Conservation (phyloP, 805 yeast species). For the Clavispora phyllophila region DNA sequence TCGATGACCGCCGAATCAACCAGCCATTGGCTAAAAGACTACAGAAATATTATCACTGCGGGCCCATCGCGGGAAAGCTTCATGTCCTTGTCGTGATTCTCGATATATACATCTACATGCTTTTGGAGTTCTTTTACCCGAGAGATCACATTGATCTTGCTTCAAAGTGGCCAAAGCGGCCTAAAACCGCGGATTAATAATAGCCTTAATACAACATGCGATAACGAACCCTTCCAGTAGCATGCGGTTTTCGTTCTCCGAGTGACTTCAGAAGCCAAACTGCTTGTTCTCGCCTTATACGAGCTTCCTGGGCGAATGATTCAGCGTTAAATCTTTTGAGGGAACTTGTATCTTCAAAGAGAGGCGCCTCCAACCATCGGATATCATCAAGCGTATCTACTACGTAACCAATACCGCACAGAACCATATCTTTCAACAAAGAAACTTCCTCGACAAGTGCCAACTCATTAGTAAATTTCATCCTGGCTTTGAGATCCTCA, state of each 20-base stretch:
- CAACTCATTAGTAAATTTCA: slow-evolving; percentile 25
- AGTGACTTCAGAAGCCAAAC: not conserved
- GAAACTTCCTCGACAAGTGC: slow-evolving; percentile 42
- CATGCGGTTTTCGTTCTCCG: not conserved
- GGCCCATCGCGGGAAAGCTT: slow-evolving; percentile 81
- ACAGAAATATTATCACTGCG: slow-evolving; percentile 61
- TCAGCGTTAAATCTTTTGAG: not conserved
- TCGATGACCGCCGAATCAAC: slow-evolving; percentile 36
- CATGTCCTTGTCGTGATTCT: slow-evolving; percentile 77
- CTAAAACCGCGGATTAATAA: not conserved
- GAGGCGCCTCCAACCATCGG: slow-evolving; percentile 18
- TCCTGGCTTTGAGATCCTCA: slow-evolving; percentile 28
- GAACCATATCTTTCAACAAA: slow-evolving; percentile 33
- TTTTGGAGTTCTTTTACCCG: slow-evolving; percentile 73
- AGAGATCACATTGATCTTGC: slow-evolving; percentile 64
- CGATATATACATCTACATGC: slow-evolving; percentile 58
- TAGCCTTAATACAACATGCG: not conserved
- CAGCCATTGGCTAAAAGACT: slow-evolving; percentile 57
- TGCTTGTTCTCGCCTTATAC: not conserved
- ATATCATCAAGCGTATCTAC: slow-evolving; percentile 6
- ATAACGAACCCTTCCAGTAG: not conserved
- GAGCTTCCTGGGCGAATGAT: not conserved
- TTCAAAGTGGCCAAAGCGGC: slow-evolving; percentile 67
- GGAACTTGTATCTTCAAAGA: not conserved
- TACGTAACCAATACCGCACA: not conserved